Base-by-base conservation (phyloP, 1,284 basidiomycete species). In the Macrocystidia cucumis region DNA sequence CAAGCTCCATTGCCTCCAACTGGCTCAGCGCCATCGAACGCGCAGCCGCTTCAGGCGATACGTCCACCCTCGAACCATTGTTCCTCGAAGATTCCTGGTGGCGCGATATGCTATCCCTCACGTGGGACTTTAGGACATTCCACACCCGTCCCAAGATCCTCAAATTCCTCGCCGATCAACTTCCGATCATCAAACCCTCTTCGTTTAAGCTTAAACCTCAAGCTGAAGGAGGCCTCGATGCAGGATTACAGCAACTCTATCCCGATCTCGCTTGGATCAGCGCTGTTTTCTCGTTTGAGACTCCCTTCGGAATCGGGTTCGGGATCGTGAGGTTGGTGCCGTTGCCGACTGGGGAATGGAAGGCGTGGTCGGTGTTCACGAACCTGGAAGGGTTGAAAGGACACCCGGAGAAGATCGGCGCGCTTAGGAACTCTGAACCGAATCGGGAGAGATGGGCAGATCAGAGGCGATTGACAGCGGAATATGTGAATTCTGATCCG, bases 61-160 rank as follows among this genome's bases (percentile, higher is more conserved):
- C 59, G 26, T 48, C 60, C 13, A 57, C 50, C 8, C 42, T 71
- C 29, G 45, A 56, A 12, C 40, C 51, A 13, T 57, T 69, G 35
- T 60, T 76, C 40, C 49, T 63, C 14, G 55, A 60, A 1, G 64
- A 73, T 35, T 63, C 65, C 3, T 65, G 62, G 52, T 78, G 72
- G 74, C 62, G 75, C 30, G 79, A 82, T 51, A 63, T 76, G 44
- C 64, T 80, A 22, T 62, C 73, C 0, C 57, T 80, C 26, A 78
- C 78, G 8, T 81, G 75, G 75, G 69, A 76, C 44, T 71, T 81
- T 47, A 72, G 78, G 34, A 80, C 78, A 0, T 74, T 81, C 54
- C 62, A 66, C 36, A 67, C 70, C 17, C 37, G 42, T 9, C 31
- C 52, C 3, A 50, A 51, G 37, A 68, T 80, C 44, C 47, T 46